Base-by-base conservation (phyloP, 1,139 yeast genomes). In the Meyerozyma guilliermondii region DNA sequence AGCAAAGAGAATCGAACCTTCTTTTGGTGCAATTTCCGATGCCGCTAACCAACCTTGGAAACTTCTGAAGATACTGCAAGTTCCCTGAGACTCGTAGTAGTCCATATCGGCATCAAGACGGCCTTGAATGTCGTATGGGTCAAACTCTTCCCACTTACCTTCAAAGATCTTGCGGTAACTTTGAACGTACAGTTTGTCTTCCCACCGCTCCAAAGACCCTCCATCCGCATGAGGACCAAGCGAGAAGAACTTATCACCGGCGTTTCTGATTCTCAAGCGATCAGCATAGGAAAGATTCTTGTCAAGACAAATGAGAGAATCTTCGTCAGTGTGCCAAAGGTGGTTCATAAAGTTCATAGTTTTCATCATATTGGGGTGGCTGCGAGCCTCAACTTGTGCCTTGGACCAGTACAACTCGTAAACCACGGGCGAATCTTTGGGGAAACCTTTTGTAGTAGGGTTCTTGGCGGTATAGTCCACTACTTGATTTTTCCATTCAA, bases 21-120 rank as follows among this genome's bases (percentile, higher is more conserved):
- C 76, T 20, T 67, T 67, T 6, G 72, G 63, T 6, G 63, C 65
- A 18, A 60, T 60, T 20, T 56, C 57, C 11, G 69, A 59, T 47
- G 73, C 55, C 1, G 76, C 67, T 39, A 73, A 49, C 78, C 78
- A 74, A 7, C 78, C 80, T 55, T 75, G 80, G 43, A 73, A 67
- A 24, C 74, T 62, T 43, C 78, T 56, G 51, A 71, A 72, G 11
- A 63, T 60, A 10, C 67, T 63, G 38, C 76, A 70, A 7, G 47
- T 42, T 1, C 47, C 53, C 11, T 48, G 43, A 41, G 52, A 50
- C 33, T 56, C 51, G 47, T 73, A 68, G 42, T 68, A 50, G 43
- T 68, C 68, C 44, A 59, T 57, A 11, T 55, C 51, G 2, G 76
- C 74, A 38, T 58, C 50, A 11, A 65, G 54, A 35, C 78, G 58